phyloP scores from a whole-genome alignment of 768 basidiomycete species.

The Rhodosporidiobolus odoratus region DNA sequence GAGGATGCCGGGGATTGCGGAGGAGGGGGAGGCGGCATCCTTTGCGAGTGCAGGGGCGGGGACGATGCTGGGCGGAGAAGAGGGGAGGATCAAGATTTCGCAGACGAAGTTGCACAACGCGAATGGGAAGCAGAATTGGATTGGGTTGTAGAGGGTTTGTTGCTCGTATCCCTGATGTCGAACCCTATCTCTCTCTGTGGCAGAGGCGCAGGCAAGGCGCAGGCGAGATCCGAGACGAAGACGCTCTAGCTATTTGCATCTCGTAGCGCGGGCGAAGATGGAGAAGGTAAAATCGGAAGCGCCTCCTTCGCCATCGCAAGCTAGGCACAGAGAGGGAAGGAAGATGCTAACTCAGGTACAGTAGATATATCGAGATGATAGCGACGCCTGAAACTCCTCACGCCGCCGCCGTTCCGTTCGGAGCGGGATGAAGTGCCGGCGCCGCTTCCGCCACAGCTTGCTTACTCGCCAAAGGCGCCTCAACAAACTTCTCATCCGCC shows the following conservation, averaged over 20 bases:
- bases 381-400: neutral
- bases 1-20: constrained; percentile 30
- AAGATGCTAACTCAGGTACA: too few relatives aligned
- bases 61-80: constrained; percentile 3
- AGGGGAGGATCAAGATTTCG: constrained; percentile 68
- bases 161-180: neutral
- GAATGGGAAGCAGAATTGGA: constrained; percentile 57
- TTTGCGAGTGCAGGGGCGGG: constrained; percentile 7
- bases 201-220: too few relatives aligned
- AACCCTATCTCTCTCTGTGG: too few relatives aligned
- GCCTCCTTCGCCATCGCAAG: too few relatives aligned
- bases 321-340: neutral
- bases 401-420: neutral
- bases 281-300: too few relatives aligned
- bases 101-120: constrained; percentile 91
- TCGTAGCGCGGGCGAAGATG: too few relatives aligned
- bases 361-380: neutral
- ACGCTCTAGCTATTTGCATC: too few relatives aligned
- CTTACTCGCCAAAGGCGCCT: constrained; percentile 25
- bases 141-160: constrained; percentile 5
- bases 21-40: constrained; percentile 11
- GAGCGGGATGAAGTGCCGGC: neutral
- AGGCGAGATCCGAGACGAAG: too few relatives aligned
- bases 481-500: constrained; percentile 26
- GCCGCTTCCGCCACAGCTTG: constrained; percentile 4